Evolutionary conservation across 2,329 filamentous ascomycete genomes (phyloP).

Genomic region (Penicillium concentricum): DNA sequence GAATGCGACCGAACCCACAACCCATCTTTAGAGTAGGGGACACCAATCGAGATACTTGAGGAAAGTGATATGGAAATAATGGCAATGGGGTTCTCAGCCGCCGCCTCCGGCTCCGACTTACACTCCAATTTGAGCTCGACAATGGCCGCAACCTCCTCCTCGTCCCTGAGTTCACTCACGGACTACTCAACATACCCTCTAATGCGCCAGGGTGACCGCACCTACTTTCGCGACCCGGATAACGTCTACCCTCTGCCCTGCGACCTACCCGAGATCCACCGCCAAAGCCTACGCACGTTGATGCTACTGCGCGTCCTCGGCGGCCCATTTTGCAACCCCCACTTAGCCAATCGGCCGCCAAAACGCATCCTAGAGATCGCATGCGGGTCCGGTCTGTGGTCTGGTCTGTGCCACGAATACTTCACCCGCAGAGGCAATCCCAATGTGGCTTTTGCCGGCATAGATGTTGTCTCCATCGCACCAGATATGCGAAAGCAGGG

Average conservation of each 20-base stretch:
- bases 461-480: conserved; percentile 76
- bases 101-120: conserved; percentile 34
- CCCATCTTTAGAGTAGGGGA: conserved; percentile 18
- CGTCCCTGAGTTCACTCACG: conserved; percentile 36
- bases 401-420: conserved; percentile 79
- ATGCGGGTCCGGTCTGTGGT: conserved; percentile 89
- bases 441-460: conserved; percentile 73
- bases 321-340: conserved; percentile 71
- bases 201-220: conserved; percentile 72
- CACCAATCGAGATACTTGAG: conserved; percentile 17
- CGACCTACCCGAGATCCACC: conserved; percentile 82
- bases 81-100: conserved; percentile 28
- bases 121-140: conserved; percentile 36
- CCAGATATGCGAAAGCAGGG: conserved; percentile 65
- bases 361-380: conserved; percentile 78
- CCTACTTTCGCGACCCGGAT: conserved; percentile 73
- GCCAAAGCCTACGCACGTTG: conserved; percentile 80
- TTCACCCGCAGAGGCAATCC: conserved; percentile 67
- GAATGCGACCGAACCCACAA: conserved; percentile 28
- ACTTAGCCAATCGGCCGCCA: conserved; percentile 65
- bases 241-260: conserved; percentile 81
- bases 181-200: conserved; percentile 57
- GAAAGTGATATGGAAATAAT: conserved; percentile 31
- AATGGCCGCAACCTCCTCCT: conserved; percentile 36
- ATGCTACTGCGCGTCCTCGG: conserved; percentile 80